Evolutionary conservation across 2,329 filamentous ascomycete genomes (phyloP), one percentile per base, ranked within the genome.

Genomic region (Emergomyces orientalis): DNA sequence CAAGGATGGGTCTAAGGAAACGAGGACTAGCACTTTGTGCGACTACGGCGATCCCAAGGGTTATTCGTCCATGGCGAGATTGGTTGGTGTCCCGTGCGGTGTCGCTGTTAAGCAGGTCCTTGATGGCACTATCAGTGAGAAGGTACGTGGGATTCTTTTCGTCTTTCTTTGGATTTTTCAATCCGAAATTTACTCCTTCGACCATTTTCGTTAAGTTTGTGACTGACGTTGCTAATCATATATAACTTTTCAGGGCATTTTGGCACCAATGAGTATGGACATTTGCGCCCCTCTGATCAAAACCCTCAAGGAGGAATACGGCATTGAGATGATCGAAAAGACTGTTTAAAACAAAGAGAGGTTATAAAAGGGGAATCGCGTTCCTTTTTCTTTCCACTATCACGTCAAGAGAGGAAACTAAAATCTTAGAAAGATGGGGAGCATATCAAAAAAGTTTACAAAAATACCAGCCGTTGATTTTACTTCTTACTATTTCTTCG

Each of bases 31-130:
- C 51, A 96, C 91, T 0, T 84, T 97, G 19, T 82, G 81, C 72
- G 90, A 95, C 74, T 93, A 95, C 76, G 91, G 91, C 74, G 86
- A 86, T 71, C 87, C 88, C 63, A 82, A 85, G 68, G 89, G 88
- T 41, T 95, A 93, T 80, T 88, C 84, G 3, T 86, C 89, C 68
- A 96, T 96, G 91, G 90, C 89, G 55, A 88, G 87, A 76, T 77
- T 91, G 52, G 90, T 95, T 62, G 90, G 90, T 72, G 81, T 91
- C 4, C 88, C 89, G 5, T 88, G 86, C 69, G 86, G 81, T 66
- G 85, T 90, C 63, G 90, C 90, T 54, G 88, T 91, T 65, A 83
- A 90, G 81, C 84, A 88, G 79, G 88, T 94, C 30, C 82, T 93
- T 47, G 82, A 91, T 74, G 88, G 89, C 22, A 88, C 85, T 2